Percentiles rank a stretch among this genome's conserved stretches.
Conservation (phyloP, 1,284 basidiomycete genomes). For the Lentinus polychrous region DNA sequence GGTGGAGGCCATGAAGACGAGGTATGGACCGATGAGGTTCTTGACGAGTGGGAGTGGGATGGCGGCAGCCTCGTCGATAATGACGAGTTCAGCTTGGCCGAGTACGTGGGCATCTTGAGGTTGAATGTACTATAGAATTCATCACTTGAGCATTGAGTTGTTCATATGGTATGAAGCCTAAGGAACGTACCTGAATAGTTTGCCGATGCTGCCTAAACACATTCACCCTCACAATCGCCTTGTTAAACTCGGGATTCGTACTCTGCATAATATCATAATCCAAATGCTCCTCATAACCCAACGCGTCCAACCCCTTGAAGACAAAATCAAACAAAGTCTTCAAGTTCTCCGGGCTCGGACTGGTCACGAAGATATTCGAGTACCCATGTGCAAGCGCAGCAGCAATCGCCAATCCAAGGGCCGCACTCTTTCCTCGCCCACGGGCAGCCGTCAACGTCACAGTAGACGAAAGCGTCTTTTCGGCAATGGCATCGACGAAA, state of each 20-base stretch:
- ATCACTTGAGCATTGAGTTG: conserved; percentile 2
- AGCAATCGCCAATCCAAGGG: conserved; percentile 90
- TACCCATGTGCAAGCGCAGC: conserved; percentile 93
- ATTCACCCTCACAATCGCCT: conserved; percentile 95
- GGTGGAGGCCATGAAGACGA: conserved; percentile 97
- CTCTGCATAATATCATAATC: conserved; percentile 97
- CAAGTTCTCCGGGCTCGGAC: conserved; percentile 95
- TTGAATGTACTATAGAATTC: conserved; percentile 76
- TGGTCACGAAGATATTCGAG: conserved; percentile 98
- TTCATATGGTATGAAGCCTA: neutral
- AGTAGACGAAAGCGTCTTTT: conserved; percentile 91
- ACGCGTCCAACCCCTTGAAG: conserved; percentile 92
- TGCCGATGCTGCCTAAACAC: conserved; percentile 91
- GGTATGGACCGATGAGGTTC: conserved; percentile 94
- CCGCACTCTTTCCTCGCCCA: conserved; percentile 96
- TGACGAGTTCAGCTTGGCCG: conserved; percentile 95
- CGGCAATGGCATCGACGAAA: conserved; percentile 87
- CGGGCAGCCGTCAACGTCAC: conserved; percentile 92
- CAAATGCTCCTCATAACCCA: conserved; percentile 96
- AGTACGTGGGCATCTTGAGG: conserved; percentile 96
- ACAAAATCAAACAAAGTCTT: conserved; percentile 98
- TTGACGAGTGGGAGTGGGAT: conserved; percentile 94
- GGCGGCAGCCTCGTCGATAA: conserved; percentile 98
- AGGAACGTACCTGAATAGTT: conserved; percentile 72
- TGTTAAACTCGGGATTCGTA: conserved; percentile 91